phyloP scores from a whole-genome alignment of 1,139 yeast genomes.

The Geotrichum klebahnii region DNA sequence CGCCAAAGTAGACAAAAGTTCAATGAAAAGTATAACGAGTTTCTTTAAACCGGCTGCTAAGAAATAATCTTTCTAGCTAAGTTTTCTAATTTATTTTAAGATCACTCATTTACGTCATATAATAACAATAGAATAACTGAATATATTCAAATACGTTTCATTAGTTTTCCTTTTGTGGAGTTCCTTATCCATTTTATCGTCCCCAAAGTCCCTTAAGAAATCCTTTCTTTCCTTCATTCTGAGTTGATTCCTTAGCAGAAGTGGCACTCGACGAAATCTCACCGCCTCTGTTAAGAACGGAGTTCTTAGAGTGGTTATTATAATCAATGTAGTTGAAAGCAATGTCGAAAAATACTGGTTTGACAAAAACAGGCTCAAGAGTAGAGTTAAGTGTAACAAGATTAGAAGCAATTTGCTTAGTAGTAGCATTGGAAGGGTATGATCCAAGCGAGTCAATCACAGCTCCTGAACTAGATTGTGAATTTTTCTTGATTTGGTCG shows the following conservation, averaged over 20 bases:
- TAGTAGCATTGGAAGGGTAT: conserved; percentile 34
- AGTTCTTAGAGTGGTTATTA: conserved; percentile 24
- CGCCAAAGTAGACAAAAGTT: conserved; percentile 16
- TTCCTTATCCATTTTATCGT: too few relatives aligned
- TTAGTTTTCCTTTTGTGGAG: background rate
- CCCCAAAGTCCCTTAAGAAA: conserved; percentile 21
- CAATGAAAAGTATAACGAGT: conserved; percentile 13
- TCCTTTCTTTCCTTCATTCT: conserved; percentile 10
- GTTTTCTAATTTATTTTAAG: background rate
- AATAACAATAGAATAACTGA: too few relatives aligned
- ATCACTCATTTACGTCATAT: background rate
- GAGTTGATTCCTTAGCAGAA: background rate
- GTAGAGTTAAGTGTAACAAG: conserved; percentile 49
- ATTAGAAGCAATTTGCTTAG: conserved; percentile 41
- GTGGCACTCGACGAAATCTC: background rate
- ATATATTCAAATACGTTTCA: background rate
- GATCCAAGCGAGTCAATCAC: conserved; percentile 52
- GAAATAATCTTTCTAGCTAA: conserved; percentile 3
- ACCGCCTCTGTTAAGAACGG: conserved; percentile 1
- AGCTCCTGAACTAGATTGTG: conserved; percentile 23
- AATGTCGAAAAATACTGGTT: conserved; percentile 86
- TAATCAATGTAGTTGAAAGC: conserved; percentile 77
- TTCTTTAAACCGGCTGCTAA: conserved; percentile 18
- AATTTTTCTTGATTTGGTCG: conserved; percentile 4
- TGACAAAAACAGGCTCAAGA: conserved; percentile 59